A percentile compares a stretch with the other conserved stretches of the same genome.
phyloP scores from a whole-genome alignment of 495 filamentous ascomycete genomes.

The Diplogelasinospora grovesii region DNA sequence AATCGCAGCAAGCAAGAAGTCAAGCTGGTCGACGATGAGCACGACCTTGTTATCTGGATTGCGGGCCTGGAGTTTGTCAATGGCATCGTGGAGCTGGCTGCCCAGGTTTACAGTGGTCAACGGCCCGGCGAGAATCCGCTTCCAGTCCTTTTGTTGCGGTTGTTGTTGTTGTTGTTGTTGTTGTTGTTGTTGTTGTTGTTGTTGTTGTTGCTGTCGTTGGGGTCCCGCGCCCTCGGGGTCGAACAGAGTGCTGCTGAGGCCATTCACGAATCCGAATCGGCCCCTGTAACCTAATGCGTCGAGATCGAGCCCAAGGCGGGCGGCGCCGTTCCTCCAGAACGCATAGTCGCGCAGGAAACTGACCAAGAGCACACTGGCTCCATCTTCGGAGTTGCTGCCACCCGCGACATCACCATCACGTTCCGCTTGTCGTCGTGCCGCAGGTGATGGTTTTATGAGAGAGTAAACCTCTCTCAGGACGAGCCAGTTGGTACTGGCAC shows the following conservation, averaged over 20 bases:
- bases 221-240: not conserved
- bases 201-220: not conserved
- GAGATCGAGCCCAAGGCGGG: conserved; percentile 65
- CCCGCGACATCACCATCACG: not conserved
- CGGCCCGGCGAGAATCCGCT: conserved; percentile 3
- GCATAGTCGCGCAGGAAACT: conserved; percentile 69
- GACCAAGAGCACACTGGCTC: conserved; percentile 59
- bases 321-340: conserved; percentile 66
- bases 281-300: conserved; percentile 48
- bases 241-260: conserved; percentile 36
- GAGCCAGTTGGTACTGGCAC: conserved; percentile 70
- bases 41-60: conserved; percentile 29
- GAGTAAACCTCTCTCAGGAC: conserved; percentile 57
- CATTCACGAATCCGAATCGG: conserved; percentile 67
- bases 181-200: not conserved
- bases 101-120: conserved; percentile 16
- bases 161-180: not conserved
- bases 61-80: conserved; percentile 20
- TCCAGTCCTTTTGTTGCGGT: not conserved
- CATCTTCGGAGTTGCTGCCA: conserved; percentile 8
- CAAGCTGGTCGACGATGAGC: conserved; percentile 50
- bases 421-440: not conserved
- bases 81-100: conserved; percentile 21
- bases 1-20: conserved; percentile 47
- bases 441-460: conserved; percentile 33